Evolutionary conservation across 345 rosid genomes (phyloP), one percentile per base, ranked within the genome.

Genomic region (Diplotaxis tenuifolia): DNA sequence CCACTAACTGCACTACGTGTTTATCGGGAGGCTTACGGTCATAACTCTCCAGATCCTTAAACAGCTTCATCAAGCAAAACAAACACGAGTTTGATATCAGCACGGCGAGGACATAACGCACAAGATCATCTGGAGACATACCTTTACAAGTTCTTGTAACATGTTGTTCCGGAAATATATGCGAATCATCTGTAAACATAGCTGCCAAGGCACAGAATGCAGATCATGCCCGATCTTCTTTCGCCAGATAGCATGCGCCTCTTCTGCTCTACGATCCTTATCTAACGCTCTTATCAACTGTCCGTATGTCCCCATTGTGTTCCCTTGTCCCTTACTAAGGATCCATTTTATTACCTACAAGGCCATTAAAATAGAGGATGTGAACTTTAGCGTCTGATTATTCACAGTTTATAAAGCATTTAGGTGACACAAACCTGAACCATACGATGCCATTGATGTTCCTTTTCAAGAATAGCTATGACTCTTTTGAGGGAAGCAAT

Each of bases 241-340:
- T 79, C 40, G 61, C 98, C 97, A 94, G 71, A 94, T 84, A 75
- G 60, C 49, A 68, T 94, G 96, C 7, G 97, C 98, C 84, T 94
- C 97, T 73, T 86, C 87, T 53, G 92, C 96, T 74, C 98, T 80
- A 57, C 88, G 85, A 78, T 94, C 98, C 92, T 75, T 88, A 72
- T 91, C 98, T 34, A 94, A 83, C 59, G 99, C 97, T 40, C 80
- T 84, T 71, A 92, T 73, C 53, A 95, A 80, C 79, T 91, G 93
- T 49, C 75, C 74, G 70, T 85, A 90, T 1, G 91, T 88, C 66
- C 96, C 97, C 86, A 87, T 83, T 45, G 99, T 95, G 69, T 82
- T 83, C 80, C 96, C 97, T 75, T 95, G 96, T 60, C 97, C 97
- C 81, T 92, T 95, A 86, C 99, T 95, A 64, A 95, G 86, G 86